phyloP scores from a whole-genome alignment of 495 filamentous ascomycete genomes.

The Podospora sp. region DNA sequence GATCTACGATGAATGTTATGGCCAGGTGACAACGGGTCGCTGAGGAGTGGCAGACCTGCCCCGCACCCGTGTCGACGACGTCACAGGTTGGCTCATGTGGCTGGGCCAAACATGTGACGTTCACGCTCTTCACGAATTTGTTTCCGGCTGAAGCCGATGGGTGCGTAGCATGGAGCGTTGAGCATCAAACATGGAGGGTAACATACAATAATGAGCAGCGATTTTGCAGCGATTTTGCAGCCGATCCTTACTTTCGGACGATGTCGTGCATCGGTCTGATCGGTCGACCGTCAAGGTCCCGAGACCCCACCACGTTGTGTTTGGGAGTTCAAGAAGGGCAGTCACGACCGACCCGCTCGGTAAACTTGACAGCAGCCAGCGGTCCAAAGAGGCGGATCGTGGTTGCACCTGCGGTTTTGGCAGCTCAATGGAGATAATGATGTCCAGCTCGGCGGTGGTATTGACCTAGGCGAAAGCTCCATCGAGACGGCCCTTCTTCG shows the following conservation, averaged over 20 bases:
- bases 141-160: neutral
- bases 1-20: neutral
- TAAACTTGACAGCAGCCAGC: neutral
- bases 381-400: neutral
- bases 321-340: neutral
- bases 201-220: neutral
- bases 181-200: neutral
- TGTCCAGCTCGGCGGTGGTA: neutral
- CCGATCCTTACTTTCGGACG: neutral
- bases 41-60: neutral
- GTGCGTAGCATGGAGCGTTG: neutral
- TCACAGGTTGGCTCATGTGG: slow-evolving; percentile 21
- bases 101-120: slow-evolving; percentile 17
- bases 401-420: neutral
- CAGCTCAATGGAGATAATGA: neutral
- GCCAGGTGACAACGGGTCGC: neutral
- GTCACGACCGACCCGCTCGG: neutral
- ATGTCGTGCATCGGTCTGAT: neutral
- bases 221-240: no score
- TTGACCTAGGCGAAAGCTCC: neutral
- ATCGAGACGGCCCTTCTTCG: neutral
- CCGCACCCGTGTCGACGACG: slow-evolving; percentile 2
- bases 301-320: neutral
- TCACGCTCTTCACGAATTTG: neutral
- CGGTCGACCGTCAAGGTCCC: neutral